These are phyloP conservation scores for Hypoxylon lenormandii DNA, from an alignment of 495 filamentous ascomycete genomes.

Conservation along the genomic window DNA sequence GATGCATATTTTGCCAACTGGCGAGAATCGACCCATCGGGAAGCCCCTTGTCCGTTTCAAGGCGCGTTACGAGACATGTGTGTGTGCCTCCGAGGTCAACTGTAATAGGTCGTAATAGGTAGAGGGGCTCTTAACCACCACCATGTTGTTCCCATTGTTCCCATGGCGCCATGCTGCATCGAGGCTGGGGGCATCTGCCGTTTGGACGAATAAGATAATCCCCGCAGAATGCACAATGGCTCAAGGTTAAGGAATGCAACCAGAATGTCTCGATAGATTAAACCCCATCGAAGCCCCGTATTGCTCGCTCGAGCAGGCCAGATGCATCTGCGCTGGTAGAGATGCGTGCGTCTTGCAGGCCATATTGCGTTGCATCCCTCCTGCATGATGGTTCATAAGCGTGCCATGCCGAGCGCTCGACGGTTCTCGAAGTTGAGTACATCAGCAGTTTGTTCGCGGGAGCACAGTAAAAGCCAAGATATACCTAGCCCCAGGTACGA, in stretches of 20 bases:
- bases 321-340: conserved; percentile 42
- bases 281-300: conserved; percentile 38
- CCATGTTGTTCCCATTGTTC: too few relatives aligned
- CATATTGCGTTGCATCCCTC: conserved; percentile 46
- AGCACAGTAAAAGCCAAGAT: conserved; percentile 22
- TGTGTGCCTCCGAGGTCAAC: conserved; percentile 36
- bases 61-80: conserved; percentile 44
- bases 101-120: conserved; percentile 42
- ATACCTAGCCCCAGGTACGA: conserved; percentile 36
- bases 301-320: conserved; percentile 43
- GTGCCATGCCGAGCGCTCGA: conserved; percentile 32
- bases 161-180: conserved; percentile 16
- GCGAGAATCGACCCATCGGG: conserved; percentile 39
- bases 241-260: conserved; percentile 39
- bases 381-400: conserved; percentile 39
- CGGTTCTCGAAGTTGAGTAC: conserved; percentile 32
- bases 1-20: conserved; percentile 23
- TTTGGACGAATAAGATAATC: conserved; percentile 49
- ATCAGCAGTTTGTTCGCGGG: conserved; percentile 4
- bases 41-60: conserved; percentile 45
- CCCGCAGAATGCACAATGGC: conserved; percentile 43
- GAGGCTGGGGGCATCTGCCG: conserved; percentile 37
- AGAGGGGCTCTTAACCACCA: conserved; percentile 29
- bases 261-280: conserved; percentile 43
- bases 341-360: conserved; percentile 29